A percentile compares a stretch with the other conserved stretches of the same genome.
These are phyloP conservation scores for Sphaerosporella brunnea DNA, from an alignment of 495 filamentous ascomycete species.

Conservation along the genomic window DNA sequence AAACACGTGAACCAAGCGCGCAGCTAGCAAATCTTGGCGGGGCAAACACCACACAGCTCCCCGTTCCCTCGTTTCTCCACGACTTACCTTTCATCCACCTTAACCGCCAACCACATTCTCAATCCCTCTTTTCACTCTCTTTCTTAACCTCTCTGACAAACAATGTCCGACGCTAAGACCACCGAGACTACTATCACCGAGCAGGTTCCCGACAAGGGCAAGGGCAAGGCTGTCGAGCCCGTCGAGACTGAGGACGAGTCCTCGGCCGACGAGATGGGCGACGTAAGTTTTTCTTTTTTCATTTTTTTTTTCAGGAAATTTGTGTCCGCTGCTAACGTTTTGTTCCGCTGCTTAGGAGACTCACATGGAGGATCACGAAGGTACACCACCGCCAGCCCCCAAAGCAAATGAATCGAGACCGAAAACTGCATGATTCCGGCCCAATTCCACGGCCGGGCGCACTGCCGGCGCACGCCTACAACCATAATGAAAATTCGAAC, in stretches of 20 bases:
- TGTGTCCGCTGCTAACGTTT: background rate
- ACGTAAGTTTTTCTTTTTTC: conserved; percentile 24
- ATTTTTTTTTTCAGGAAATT: background rate
- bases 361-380: background rate
- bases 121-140: no score
- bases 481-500: background rate
- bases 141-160: no score
- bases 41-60: no score
- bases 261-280: conserved; percentile 42
- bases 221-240: conserved; percentile 47
- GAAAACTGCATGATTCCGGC: no score
- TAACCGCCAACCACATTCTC: no score
- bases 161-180: conserved; percentile 26
- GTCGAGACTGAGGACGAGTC: conserved; percentile 48
- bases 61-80: no score
- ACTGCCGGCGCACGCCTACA: no score
- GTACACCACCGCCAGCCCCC: background rate
- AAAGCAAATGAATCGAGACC: no score
- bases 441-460: no score
- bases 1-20: no score
- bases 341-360: background rate
- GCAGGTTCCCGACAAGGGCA: conserved; percentile 38
- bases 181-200: conserved; percentile 31
- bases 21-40: no score
- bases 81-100: no score